Evolutionary conservation across 1,284 basidiomycete species (phyloP), one percentile per base, ranked within the genome.

Genomic region (Ceratorhiza oryzae-sativae): DNA sequence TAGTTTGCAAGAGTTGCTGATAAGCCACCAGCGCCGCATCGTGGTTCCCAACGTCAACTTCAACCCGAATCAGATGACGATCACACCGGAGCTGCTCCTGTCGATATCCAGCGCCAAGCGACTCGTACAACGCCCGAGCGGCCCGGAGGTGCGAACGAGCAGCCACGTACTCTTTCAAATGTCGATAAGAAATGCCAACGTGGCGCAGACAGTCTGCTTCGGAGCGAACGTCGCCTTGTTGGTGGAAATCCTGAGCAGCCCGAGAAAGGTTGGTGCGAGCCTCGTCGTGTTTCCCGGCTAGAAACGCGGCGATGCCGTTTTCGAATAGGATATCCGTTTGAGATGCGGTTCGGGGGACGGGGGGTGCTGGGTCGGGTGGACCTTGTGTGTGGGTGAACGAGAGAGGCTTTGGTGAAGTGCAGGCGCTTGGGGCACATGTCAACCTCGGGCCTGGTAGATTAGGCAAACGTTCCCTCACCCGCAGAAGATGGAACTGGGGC

Each of bases 161-260:
- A 18, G 27, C n/a, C 32, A 49, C 41, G 25, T 59, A 71, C 12
- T 71, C 30, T 18, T 59, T 36, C 41, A 60, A 41, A 25, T 59
- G 8, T 36, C 67, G 67, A 25, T 55, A 71, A 32, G 67, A 59
- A 23, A 48, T 48, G 20, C 67, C 67, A 15, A 71, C n/a, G 13
- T 46, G 67, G 23, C 55, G 42, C 4, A 71, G 55, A 56, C 67
- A 71, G n/a, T 71, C 67, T 12, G 67, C 67, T 49, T 71, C 41
- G 6, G 20, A 25, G 2, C 45, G 45, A 3, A n/a, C 5, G 27
- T 71, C 45, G 30, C 42, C 30, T 9, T 9, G 27, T 0, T 34
- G 8, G 20, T 49, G 56, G 42, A 41, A 59, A 48, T 59, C 42
- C 1, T 46, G 12, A 30, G 67, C 67, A 2, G 67, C 67, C 18